Base-by-base conservation (phyloP, 345 rosid genomes). In the Hibiscus tridactylites region DNA sequence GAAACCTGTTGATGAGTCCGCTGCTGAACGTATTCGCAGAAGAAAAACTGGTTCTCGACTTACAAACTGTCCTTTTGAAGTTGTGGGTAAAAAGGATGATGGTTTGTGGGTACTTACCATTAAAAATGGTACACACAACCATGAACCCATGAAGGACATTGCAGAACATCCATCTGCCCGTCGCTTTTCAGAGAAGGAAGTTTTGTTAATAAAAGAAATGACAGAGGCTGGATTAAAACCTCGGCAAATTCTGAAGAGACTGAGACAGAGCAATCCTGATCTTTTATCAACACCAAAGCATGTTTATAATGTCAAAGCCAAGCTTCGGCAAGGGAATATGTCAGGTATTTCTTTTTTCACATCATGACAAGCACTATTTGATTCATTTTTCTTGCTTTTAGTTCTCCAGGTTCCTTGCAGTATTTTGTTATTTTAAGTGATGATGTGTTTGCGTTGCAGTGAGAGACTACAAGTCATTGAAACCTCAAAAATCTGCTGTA, bases 221-320 rank as follows among this genome's bases (percentile, higher is more conserved):
- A 88, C 90, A 11, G 92, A 88, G 50, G 88, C 88, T 54, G 90
- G 92, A 74, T 46, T 88, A 52, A 88, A 75, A 75, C 92, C 92
- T 76, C 87, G 90, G 28, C 92, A 88, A 71, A 88, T 88, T 69
- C 74, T 88, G 47, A 88, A 88, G 81, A 77, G 90, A 74, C 74
- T 88, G 74, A 82, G 87, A 79, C 92, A 88, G 77, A 81, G 81
- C 85, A 88, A 88, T 65, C 92, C 92, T 49, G 85, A 86, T 11
- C 85, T 88, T 75, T 50, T 81, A 64, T 88, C 92, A 5, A 88
- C 92, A 73, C 87, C 90, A 81, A 88, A 88, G 81, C 90, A 88
- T 78, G 92, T 88, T 60, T 88, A 88, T 81, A 86, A 88, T 81
- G 86, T 88, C 69, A 88, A 86, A 78, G 92, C 92, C 28, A 88